phyloP scores from a whole-genome alignment of 2,329 filamentous ascomycete species.

The Fusarium haematococcum region DNA sequence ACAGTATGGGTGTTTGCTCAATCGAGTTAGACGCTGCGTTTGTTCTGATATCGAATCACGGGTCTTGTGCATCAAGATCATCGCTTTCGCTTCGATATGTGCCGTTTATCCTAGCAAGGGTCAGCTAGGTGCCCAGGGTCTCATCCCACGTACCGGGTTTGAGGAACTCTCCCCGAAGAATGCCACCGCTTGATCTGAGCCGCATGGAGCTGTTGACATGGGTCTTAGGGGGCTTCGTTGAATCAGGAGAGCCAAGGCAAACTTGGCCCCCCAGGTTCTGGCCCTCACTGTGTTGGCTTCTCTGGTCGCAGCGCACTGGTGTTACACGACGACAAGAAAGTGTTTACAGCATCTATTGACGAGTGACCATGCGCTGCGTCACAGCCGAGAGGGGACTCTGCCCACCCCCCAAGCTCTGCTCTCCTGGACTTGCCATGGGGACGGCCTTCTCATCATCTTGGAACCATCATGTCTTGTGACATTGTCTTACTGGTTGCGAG shows the following conservation, averaged over 20 bases:
- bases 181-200: constrained; percentile 4
- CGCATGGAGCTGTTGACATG: constrained; percentile 15
- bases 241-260: constrained; percentile 8
- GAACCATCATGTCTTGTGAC: constrained; percentile 23
- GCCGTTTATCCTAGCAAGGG: constrained; percentile 9
- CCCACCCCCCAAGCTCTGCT: constrained; percentile 11
- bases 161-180: not conserved
- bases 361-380: constrained; percentile 35
- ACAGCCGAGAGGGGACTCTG: constrained; percentile 25
- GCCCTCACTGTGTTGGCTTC: constrained; percentile 1
- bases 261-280: constrained; percentile 3
- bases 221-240: not conserved
- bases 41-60: constrained; percentile 31
- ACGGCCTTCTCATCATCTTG: constrained; percentile 5
- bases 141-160: constrained; percentile 25
- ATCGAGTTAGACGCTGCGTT: constrained; percentile 24
- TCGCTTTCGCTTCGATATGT: constrained; percentile 6
- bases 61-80: constrained; percentile 8
- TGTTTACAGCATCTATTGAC: constrained; percentile 29
- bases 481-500: constrained; percentile 32
- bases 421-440: not conserved
- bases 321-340: constrained; percentile 31
- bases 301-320: constrained; percentile 6
- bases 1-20: constrained; percentile 17
- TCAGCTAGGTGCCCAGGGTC: not conserved